Base-by-base conservation (phyloP, 345 rosid genomes). In the Citropsis articulata region DNA sequence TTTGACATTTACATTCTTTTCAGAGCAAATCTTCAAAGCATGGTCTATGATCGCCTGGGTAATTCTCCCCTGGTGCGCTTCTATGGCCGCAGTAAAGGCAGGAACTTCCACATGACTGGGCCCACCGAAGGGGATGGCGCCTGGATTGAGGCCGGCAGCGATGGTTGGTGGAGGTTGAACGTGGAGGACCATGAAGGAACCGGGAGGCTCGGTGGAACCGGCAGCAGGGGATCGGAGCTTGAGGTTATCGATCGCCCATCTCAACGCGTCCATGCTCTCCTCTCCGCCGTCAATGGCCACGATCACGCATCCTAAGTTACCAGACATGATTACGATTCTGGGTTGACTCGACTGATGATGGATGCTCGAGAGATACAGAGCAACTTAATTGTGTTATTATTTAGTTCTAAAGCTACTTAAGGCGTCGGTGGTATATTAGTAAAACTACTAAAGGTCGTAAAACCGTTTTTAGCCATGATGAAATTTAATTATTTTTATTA, bases 261-360 rank as follows among this genome's bases (percentile, higher is more conserved):
- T 84, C 73, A 93, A 82, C 82, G 98, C 93, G 83, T 84, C 81
- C 97, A 96, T 93, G 88, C 99, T 93, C 84, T 91, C 91, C 76
- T 96, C 94, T 86, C 91, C 91, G 83, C 99, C 95, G 82, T 93
- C 98, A 4, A 96, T 97, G 64, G 99, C 89, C 48, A 93, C 89
- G 70, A 92, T 82, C 81, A 93, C 98, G 83, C 88, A 84, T 36
- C 84, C 87, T 68, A 93, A 80, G 67, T 91, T 88, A 13, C 92
- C 84, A 27, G 92, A 18, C 78, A 91, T 89, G 79, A 35, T 71
- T 74, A 72, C 25, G 66, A 45, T 27, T 36, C 2, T 63, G 76
- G 33, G 28, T 65, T 81, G 42, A 72, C 66, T 64, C 42, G 9
- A 16, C 7, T 24, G 61, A 13, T 5, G 30, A 36, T 7, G 27